Percentiles rank a stretch among this genome's conserved stretches.
phyloP scores from a whole-genome alignment of 305 asterid species.

The Fraxinus velutina region DNA sequence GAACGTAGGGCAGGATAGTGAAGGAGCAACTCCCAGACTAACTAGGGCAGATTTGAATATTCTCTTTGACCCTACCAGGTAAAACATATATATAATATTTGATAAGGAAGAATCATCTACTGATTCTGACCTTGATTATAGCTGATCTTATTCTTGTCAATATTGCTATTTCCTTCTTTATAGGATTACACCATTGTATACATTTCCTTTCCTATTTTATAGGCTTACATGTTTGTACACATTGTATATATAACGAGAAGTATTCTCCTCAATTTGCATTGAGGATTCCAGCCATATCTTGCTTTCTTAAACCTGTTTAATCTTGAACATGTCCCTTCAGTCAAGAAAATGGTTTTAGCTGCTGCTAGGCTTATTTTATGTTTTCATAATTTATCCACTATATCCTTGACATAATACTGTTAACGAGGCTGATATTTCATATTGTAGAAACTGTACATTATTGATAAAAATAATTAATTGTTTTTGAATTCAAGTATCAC shows the following conservation, averaged over 20 bases:
- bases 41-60: conserved; percentile 34
- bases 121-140: too few species aligned
- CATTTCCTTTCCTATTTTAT: too few species aligned
- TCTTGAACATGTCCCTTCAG: background rate
- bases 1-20: conserved; percentile 31
- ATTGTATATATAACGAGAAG: too few species aligned
- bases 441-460: background rate
- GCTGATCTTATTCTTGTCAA: too few species aligned
- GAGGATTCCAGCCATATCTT: too few species aligned
- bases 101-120: too few species aligned
- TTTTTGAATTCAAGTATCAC: background rate
- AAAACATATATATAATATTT: background rate
- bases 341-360: background rate
- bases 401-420: background rate
- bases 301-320: background rate
- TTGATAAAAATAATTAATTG: background rate
- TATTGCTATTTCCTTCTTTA: too few species aligned
- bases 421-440: background rate
- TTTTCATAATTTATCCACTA: background rate
- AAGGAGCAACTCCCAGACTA: conserved; percentile 31
- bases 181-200: too few species aligned
- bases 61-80: conserved; percentile 40
- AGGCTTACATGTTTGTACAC: too few species aligned
- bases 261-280: too few species aligned
- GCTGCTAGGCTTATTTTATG: background rate